Percentiles rank a stretch among this genome's conserved stretches.
These are phyloP conservation scores for Capronia americana DNA, from an alignment of 2,329 filamentous ascomycete genomes.

Conservation along the genomic window DNA sequence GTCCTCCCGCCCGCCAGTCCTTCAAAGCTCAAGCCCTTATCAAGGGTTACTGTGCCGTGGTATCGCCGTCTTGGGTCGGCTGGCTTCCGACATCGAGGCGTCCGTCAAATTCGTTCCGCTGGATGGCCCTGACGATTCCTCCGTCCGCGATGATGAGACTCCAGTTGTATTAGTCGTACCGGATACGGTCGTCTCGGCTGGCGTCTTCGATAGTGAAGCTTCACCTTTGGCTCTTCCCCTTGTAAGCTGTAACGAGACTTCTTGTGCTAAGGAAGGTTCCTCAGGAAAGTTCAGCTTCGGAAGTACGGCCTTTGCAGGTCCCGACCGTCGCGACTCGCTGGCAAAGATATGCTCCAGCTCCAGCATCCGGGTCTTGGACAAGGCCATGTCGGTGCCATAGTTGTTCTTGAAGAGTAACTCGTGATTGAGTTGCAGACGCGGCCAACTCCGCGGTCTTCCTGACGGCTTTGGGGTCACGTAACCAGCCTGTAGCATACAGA, in stretches of 20 bases:
- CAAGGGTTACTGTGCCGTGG: not conserved
- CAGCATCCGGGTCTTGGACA: slow-evolving; percentile 5
- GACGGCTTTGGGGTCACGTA: slow-evolving; percentile 16
- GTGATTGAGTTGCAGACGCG: slow-evolving; percentile 22
- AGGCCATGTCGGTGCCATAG: slow-evolving; percentile 11
- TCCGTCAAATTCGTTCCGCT: slow-evolving; percentile 7
- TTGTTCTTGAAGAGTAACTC: slow-evolving; percentile 13
- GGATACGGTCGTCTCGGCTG: not conserved
- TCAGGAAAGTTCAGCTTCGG: slow-evolving; percentile 11
- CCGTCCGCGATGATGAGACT: not conserved
- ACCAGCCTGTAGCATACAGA: slow-evolving; percentile 26
- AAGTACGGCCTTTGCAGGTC: slow-evolving; percentile 4
- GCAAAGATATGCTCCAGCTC: slow-evolving; percentile 7
- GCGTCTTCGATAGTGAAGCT: not conserved
- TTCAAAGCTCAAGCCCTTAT: not conserved
- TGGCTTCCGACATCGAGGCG: not conserved
- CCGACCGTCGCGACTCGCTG: not conserved
- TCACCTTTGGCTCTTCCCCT: not conserved
- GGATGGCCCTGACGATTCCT: not conserved
- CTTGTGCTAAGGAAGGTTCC: slow-evolving; percentile 15
- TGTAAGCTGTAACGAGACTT: slow-evolving; percentile 6
- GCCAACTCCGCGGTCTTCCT: slow-evolving; percentile 22
- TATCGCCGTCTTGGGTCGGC: not conserved
- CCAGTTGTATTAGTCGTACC: not conserved
- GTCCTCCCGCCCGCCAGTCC: slow-evolving; percentile 7